A percentile compares a stretch with the other conserved stretches of the same genome.
These are phyloP conservation scores for Furcasterigmium sp. DNA, from an alignment of 2,329 filamentous ascomycete species.

Conservation along the genomic window DNA sequence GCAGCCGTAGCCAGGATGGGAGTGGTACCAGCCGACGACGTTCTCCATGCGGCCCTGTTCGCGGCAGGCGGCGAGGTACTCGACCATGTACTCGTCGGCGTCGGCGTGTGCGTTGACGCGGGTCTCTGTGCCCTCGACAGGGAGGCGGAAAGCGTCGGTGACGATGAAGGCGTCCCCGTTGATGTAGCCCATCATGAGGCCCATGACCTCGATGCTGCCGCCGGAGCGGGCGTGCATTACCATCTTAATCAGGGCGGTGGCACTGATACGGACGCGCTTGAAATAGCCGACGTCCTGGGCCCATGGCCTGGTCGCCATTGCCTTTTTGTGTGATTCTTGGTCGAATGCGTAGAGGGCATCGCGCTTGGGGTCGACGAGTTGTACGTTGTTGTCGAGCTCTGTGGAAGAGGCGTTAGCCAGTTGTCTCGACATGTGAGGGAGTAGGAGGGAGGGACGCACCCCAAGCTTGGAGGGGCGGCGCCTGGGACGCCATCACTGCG, in stretches of 20 bases:
- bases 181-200: constrained; percentile 94
- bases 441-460: background rate
- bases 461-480: background rate
- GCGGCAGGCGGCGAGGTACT: constrained; percentile 72
- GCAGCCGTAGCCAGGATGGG: constrained; percentile 94
- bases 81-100: constrained; percentile 94
- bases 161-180: constrained; percentile 81
- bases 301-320: constrained; percentile 69
- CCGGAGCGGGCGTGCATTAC: constrained; percentile 98
- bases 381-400: constrained; percentile 86
- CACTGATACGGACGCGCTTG: constrained; percentile 88
- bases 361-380: constrained; percentile 77
- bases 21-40: constrained; percentile 96
- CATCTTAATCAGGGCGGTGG: constrained; percentile 95
- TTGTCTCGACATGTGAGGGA: background rate
- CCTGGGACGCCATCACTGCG: background rate
- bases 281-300: constrained; percentile 76
- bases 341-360: constrained; percentile 92
- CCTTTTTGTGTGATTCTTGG: constrained; percentile 58
- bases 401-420: constrained; percentile 1
- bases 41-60: constrained; percentile 80
- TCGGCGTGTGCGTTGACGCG: constrained; percentile 93
- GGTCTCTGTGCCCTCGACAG: constrained; percentile 97
- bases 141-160: constrained; percentile 88
- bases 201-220: constrained; percentile 92